These are phyloP conservation scores for Monoraphidium neglectum DNA, from an alignment of 139 green algal species.

Conservation along the genomic window DNA sequence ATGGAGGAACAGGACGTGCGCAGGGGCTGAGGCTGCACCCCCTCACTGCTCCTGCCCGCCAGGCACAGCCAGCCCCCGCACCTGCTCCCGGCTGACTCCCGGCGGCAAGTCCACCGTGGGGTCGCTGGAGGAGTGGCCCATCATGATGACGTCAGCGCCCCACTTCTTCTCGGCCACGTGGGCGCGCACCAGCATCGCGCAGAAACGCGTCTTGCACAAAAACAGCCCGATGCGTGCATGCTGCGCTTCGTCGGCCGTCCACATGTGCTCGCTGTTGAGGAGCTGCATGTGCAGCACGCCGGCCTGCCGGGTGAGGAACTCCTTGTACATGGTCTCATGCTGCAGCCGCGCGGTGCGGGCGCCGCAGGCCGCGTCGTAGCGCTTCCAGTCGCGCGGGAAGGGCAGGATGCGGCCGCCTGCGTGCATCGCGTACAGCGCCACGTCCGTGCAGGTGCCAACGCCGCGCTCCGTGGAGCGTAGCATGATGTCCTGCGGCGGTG, in stretches of 20 bases:
- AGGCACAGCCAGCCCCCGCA: no score
- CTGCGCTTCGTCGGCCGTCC: background rate
- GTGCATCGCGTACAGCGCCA: conserved; percentile 9
- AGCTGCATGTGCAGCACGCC: conserved; percentile 21
- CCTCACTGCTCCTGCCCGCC: no score
- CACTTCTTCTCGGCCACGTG: background rate
- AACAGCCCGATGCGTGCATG: conserved; percentile 3
- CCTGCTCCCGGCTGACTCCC: no score
- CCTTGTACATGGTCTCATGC: conserved; percentile 12
- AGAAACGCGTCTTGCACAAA: conserved; percentile 9
- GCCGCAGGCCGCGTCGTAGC: conserved; percentile 12
- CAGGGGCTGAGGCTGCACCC: no score
- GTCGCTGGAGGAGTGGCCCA: background rate
- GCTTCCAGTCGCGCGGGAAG: background rate
- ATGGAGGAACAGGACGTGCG: no score
- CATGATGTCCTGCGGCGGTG: conserved; percentile 13
- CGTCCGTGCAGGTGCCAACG: conserved; percentile 20
- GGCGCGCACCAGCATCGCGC: background rate
- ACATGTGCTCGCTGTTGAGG: background rate
- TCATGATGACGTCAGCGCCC: background rate
- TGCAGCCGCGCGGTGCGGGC: conserved; percentile 9
- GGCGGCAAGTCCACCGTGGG: background rate
- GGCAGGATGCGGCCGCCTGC: conserved; percentile 10
- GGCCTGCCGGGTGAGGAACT: background rate
- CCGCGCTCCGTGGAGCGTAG: background rate